Base-by-base conservation (phyloP, 768 basidiomycete genomes). In the Suillus ampliporus region DNA sequence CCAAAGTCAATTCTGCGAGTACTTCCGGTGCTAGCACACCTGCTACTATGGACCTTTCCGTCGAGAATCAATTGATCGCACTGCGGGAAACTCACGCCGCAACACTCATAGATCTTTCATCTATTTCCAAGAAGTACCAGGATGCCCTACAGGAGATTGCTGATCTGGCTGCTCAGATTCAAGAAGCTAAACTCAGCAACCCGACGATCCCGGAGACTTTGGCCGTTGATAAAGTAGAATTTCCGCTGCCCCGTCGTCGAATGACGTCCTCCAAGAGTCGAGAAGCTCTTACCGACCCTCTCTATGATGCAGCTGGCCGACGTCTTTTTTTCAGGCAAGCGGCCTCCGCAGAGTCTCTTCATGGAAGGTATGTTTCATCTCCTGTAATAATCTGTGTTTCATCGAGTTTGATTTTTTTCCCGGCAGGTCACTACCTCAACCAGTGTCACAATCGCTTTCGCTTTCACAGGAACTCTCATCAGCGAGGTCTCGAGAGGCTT, bases 381-480 rank as follows among this genome's bases (percentile, higher is more conserved):
- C 41, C 43, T 44, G 43, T 8, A 23, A 26, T 38, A 17, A 57
- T 34, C 31, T 51, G 40, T 57, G 43, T 69, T 67, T 64, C 58
- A 62, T 59, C 65, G 43, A 70, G 60, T 53, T 62, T 62, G 64
- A 44, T 56, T 56, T 62, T 63, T 61, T 65, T 61, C 58, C 6
- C 6, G n/a, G 48, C 68, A 93, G 92, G 86, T 94, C 94, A 87
- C 87, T 89, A 68, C 94, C 92, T 81, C 92, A 92, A 80, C 95
- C 95, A 77, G 88, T 89, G 82, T 94, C 92, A 85, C 89, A 95
- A 79, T 95, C 95, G 76, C 87, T 89, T 82, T 97, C 95, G 84
- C 89, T 97, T 70, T 96, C 95, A 82, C 95, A 98, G 95, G 95
- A 94, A 85, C 86, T 94, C 67, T 94, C 89, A 69, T 94, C 89